Evolutionary conservation across 441 rosid genomes (phyloP).

Genomic region (Euphorbia celastroides): DNA sequence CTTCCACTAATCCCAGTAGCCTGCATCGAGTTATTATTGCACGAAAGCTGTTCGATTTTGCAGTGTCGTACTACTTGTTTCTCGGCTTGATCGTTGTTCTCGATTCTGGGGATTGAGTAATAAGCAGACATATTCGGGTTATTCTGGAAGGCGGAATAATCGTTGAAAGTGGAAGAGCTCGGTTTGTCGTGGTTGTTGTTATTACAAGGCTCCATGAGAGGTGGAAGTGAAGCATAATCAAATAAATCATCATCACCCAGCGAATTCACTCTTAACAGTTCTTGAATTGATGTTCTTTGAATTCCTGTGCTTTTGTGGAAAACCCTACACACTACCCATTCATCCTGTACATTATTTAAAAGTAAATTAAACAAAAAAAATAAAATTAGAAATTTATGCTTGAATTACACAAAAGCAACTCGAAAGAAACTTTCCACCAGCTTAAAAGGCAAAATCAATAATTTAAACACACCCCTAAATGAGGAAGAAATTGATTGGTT

Average conservation of each 20-base stretch:
- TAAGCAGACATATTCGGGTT: conserved; percentile 14
- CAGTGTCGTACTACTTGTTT: conserved; percentile 18
- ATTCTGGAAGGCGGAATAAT: conserved; percentile 29
- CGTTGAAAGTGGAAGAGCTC: conserved; percentile 11
- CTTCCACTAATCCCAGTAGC: conserved; percentile 52
- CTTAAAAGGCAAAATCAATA: conserved; percentile 13
- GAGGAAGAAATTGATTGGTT: too few species aligned
- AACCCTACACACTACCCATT: conserved; percentile 97
- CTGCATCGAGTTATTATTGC: conserved; percentile 53
- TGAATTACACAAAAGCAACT: conserved; percentile 25
- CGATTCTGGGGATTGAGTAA: conserved; percentile 19
- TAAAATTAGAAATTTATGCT: too few species aligned
- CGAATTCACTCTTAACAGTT: conserved; percentile 43
- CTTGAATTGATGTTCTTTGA: conserved; percentile 43
- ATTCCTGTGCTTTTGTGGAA: conserved; percentile 69
- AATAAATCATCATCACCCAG: conserved; percentile 28
- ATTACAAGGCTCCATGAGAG: conserved; percentile 59
- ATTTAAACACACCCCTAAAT: too few species aligned
- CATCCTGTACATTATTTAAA: conserved; percentile 52
- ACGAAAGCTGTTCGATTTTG: conserved; percentile 64
- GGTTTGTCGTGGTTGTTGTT: background rate
- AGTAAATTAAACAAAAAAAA: background rate
- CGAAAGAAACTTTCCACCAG: conserved; percentile 35
- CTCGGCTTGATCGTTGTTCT: conserved; percentile 12
- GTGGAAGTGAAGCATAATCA: conserved; percentile 64